Conservation (phyloP, 2,329 filamentous ascomycete genomes). For the Fusarium siculi region DNA sequence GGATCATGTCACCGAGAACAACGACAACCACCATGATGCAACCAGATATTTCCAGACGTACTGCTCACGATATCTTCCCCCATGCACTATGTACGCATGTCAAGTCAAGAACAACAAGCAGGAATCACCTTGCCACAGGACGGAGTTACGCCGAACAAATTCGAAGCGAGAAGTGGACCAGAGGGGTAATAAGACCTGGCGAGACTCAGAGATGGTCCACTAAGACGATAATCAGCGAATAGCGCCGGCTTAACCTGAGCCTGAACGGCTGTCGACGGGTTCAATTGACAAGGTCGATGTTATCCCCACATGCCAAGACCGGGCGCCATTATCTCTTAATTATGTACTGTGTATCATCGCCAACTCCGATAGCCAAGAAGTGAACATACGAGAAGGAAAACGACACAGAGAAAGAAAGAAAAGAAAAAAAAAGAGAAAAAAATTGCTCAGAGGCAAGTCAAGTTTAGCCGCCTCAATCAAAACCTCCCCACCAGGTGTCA, state of each 20-base stretch:
- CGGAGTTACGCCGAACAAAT: conserved; percentile 28
- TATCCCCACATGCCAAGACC: conserved; percentile 6
- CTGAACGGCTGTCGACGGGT: conserved; percentile 12
- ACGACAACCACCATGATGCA: conserved; percentile 29
- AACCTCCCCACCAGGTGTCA: conserved; percentile 4
- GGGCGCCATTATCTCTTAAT: not conserved
- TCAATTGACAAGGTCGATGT: conserved; percentile 19
- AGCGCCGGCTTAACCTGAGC: not conserved
- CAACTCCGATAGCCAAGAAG: conserved; percentile 17
- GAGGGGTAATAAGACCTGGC: not conserved
- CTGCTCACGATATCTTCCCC: conserved; percentile 28
- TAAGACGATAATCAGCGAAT: conserved; percentile 4
- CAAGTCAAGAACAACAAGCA: not conserved
- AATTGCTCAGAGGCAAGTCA: conserved; percentile 9
- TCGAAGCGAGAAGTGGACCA: conserved; percentile 6
- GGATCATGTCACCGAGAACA: not conserved
- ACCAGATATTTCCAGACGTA: conserved; percentile 19
- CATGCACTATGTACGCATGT: not conserved
- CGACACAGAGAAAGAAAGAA: too few species aligned
- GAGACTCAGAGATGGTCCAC: conserved; percentile 5
- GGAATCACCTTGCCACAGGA: conserved; percentile 17
- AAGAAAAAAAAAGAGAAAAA: not conserved
- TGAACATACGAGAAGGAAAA: not conserved
- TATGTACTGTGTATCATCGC: not conserved
- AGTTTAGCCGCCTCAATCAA: conserved; percentile 13